These are phyloP conservation scores for Magnusiomyces ingens DNA, from an alignment of 1,139 yeast species.

Conservation along the genomic window DNA sequence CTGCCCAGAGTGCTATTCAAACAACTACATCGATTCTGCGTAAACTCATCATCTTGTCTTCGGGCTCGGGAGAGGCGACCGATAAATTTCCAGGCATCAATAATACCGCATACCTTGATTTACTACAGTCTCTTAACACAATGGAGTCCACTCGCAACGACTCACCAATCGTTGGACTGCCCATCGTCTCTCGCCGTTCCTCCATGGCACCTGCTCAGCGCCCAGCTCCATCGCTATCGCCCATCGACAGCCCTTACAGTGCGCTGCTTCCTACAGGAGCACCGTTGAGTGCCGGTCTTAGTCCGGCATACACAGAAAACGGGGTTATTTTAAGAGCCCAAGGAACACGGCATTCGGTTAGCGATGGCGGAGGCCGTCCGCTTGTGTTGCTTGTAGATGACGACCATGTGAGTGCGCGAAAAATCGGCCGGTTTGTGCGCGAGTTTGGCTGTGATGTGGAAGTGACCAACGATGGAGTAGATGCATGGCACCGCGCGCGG, in stretches of 20 bases:
- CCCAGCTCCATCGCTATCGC: neutral
- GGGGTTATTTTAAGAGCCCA: neutral
- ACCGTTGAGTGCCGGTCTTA: neutral
- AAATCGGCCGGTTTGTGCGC: constrained; percentile 54
- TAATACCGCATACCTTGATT: constrained; percentile 6
- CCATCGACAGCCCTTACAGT: neutral
- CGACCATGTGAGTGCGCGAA: constrained; percentile 64
- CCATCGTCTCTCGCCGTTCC: neutral
- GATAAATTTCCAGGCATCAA: neutral
- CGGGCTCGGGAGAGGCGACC: neutral
- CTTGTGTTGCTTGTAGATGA: constrained; percentile 73
- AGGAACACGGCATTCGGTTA: neutral
- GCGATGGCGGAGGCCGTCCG: neutral
- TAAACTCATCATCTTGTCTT: constrained; percentile 10
- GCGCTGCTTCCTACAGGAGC: neutral
- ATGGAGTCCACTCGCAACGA: constrained; percentile 11
- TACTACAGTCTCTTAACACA: constrained; percentile 7
- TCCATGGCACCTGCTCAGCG: neutral
- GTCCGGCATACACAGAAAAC: too few relatives aligned
- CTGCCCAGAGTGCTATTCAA: constrained; percentile 11
- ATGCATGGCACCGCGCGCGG: constrained; percentile 78
- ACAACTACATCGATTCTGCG: constrained; percentile 13
- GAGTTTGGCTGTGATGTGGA: constrained; percentile 91
- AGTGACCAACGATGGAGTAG: constrained; percentile 85
- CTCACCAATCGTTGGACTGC: constrained; percentile 1